Conservation (phyloP, 2,329 filamentous ascomycete species). For the Torrubiellomyces zombiae region DNA sequence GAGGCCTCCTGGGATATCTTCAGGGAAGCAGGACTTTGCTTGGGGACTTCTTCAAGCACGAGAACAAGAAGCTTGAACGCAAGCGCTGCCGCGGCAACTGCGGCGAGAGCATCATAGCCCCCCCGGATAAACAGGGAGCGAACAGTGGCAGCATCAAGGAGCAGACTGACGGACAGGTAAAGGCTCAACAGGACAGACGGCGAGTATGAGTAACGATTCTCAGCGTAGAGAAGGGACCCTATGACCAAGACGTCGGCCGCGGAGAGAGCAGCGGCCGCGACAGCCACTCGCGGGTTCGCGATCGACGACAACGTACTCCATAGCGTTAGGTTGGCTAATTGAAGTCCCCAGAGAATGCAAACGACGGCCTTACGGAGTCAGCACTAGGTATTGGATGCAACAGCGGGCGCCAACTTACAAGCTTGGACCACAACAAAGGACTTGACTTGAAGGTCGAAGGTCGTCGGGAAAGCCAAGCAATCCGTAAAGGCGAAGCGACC, state of each 20-base stretch:
- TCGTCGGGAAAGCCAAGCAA: constrained; percentile 1
- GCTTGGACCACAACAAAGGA: neutral
- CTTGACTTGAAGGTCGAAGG: neutral
- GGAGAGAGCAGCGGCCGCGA: neutral
- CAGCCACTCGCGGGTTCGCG: neutral
- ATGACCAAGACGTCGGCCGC: neutral
- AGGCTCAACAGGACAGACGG: constrained; percentile 25
- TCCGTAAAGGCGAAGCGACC: constrained; percentile 3
- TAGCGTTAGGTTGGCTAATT: no score
- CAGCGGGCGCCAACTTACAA: no score
- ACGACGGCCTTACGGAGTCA: no score
- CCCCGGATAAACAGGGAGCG: constrained; percentile 9
- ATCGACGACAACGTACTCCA: no score
- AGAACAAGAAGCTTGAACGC: constrained; percentile 14
- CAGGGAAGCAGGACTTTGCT: neutral
- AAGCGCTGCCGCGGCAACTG: constrained; percentile 18
- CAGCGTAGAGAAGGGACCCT: neutral
- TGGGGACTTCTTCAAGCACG: constrained; percentile 1
- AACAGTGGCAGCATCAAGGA: constrained; percentile 25
- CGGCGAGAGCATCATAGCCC: constrained; percentile 12
- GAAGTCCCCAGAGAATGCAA: no score
- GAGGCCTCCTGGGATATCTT: neutral
- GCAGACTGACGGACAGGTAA: constrained; percentile 23
- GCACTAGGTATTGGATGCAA: no score
- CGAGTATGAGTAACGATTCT: neutral